Base-by-base conservation (phyloP, 139 green algal species). In the Closterium sp. region DNA sequence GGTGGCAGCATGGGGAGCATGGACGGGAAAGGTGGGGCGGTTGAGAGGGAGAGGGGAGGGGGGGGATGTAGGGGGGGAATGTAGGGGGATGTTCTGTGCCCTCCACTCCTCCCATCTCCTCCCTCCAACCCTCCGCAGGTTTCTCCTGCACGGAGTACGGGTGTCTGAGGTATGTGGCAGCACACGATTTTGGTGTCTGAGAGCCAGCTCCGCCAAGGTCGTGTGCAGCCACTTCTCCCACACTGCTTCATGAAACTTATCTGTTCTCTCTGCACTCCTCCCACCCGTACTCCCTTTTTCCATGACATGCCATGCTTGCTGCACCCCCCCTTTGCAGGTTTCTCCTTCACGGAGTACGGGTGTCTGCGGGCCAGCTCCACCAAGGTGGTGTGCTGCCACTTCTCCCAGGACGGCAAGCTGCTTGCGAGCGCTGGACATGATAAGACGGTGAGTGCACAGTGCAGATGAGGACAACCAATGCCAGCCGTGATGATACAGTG, bases 361-460 rank as follows among this genome's bases (percentile, higher is more conserved):
- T 34, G 10, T 19, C 73, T 94, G 32, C 28, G 38, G 27, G 93
- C 91, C 38, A 95, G 93, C 91, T 90, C 31, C 11, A 94, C 29
- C 85, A 95, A 95, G 70, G 93, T 95, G 24, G 90, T 94, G 31
- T 92, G 91, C n/a, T 95, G 93, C 34, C 90, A 92, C 45, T 95
- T 95, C 86, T 95, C 93, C 30, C 70, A 31, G 10, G 93, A 95
- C 38, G 93, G 93, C 19, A 95, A 95, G 24, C 21, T 95, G n/a
- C 86, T 95, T 4, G 93, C 93, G 5, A 95, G 30, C 13, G 93
- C 93, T 30, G 93, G 93, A 2, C 93, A 95, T 28, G 93, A 95
- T 22, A 95, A 95, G 86, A 95, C 89, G 93, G 92, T 95, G 32
- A 79, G 62, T 42, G 90, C 10, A 4, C 4, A 88, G 85, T 27